Percentiles rank a stretch among this genome's conserved stretches.
phyloP scores from a whole-genome alignment of 2,329 filamentous ascomycete species.

The Pezicula radicicola region DNA sequence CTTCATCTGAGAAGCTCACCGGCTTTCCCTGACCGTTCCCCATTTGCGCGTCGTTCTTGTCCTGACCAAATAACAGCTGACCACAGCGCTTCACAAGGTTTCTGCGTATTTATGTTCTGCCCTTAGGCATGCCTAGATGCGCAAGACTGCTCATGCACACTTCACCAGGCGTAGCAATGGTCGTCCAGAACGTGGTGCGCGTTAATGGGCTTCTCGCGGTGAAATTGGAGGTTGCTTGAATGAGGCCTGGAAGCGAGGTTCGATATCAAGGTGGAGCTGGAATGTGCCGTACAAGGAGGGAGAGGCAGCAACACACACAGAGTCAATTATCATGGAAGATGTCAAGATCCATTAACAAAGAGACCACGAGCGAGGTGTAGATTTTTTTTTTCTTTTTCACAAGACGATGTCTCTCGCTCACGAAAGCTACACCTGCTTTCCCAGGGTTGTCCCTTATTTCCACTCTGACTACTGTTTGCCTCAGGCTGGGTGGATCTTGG shows the following conservation, averaged over 20 bases:
- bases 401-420: too few relatives aligned
- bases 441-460: too few relatives aligned
- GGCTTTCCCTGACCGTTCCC: constrained; percentile 95
- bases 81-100: not conserved
- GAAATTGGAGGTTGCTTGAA: not conserved
- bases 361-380: too few relatives aligned
- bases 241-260: not conserved
- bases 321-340: too few relatives aligned
- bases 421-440: too few relatives aligned
- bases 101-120: constrained; percentile 9
- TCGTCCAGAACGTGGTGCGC: not conserved
- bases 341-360: too few relatives aligned
- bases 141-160: constrained; percentile 2
- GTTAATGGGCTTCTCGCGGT: too few relatives aligned
- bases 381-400: too few relatives aligned
- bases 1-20: constrained; percentile 88
- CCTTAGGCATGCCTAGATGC: constrained; percentile 16
- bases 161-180: not conserved
- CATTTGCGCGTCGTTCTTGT: constrained; percentile 50
- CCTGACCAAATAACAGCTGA: not conserved
- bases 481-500: not conserved
- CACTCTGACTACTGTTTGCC: too few relatives aligned
- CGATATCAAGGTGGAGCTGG: not conserved
- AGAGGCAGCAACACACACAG: not conserved
- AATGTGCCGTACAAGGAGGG: not conserved